phyloP scores from a whole-genome alignment of 139 green algal species.

The Chlamydomonas applanata region DNA sequence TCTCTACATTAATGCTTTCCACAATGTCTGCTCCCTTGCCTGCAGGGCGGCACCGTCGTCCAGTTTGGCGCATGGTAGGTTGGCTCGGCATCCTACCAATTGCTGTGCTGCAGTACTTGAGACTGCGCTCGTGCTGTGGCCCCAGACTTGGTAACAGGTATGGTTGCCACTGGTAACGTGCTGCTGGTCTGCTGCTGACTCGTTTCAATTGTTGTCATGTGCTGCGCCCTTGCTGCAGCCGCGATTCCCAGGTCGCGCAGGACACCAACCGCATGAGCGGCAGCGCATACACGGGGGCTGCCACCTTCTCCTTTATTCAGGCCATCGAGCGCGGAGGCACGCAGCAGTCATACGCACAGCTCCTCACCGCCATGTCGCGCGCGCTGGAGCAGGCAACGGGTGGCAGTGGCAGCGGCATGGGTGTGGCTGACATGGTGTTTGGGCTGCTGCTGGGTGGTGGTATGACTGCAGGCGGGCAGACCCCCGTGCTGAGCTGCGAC shows the following conservation, averaged over 20 bases:
- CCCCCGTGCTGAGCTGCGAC: conserved; percentile 55
- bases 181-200: too few relatives aligned
- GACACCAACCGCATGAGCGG: conserved; percentile 53
- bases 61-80: conserved; percentile 71
- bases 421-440: conserved; percentile 6
- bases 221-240: background rate
- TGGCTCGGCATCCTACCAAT: too few relatives aligned
- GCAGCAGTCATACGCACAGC: conserved; percentile 27
- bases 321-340: conserved; percentile 43
- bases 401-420: background rate
- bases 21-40: too few relatives aligned
- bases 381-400: conserved; percentile 26
- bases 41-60: conserved; percentile 65
- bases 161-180: too few relatives aligned
- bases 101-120: too few relatives aligned
- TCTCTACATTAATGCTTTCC: too few relatives aligned
- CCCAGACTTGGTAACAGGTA: too few relatives aligned
- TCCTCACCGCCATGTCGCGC: conserved; percentile 45
- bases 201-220: too few relatives aligned
- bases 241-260: conserved; percentile 28
- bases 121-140: too few relatives aligned
- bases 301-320: conserved; percentile 81
- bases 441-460: conserved; percentile 34
- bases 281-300: conserved; percentile 69
- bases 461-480: conserved; percentile 43